phyloP scores from a whole-genome alignment of 1,284 basidiomycete genomes.

The Cryptococcus sp. region DNA sequence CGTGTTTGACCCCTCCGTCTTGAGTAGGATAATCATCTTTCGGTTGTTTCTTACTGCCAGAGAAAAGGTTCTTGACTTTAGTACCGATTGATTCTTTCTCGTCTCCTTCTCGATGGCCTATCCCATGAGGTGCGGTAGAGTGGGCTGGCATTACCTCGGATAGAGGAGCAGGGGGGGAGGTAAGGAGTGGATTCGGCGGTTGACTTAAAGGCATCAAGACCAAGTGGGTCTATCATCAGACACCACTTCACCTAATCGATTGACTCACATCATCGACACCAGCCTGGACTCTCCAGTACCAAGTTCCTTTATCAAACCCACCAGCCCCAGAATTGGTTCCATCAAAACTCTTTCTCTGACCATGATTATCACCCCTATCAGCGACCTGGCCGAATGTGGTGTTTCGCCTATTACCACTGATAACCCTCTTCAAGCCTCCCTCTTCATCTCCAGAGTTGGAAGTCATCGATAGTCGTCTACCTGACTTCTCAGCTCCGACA shows the following conservation, averaged over 20 bases:
- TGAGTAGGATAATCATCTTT: neutral
- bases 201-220: conserved; percentile 35
- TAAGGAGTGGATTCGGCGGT: conserved; percentile 39
- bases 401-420: conserved; percentile 29
- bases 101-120: neutral
- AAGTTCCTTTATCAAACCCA: conserved; percentile 23
- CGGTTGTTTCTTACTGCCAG: conserved; percentile 6
- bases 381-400: conserved; percentile 15
- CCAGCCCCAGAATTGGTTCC: neutral
- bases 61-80: conserved; percentile 33
- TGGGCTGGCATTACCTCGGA: conserved; percentile 32
- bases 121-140: conserved; percentile 6
- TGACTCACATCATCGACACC: conserved; percentile 37
- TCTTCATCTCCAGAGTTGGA: conserved; percentile 19
- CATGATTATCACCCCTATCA: conserved; percentile 3
- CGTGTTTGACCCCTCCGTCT: conserved; percentile 3
- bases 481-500: conserved; percentile 12
- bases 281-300: conserved; percentile 42
- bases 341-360: neutral
- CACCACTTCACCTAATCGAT: neutral
- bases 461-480: conserved; percentile 28
- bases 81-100: conserved; percentile 9
- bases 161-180: conserved; percentile 23
- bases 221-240: conserved; percentile 35
- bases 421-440: conserved; percentile 28